These are phyloP conservation scores for Lobulomyces angularis DNA, from an alignment of 192 early-diverging fungal species.

Conservation along the genomic window DNA sequence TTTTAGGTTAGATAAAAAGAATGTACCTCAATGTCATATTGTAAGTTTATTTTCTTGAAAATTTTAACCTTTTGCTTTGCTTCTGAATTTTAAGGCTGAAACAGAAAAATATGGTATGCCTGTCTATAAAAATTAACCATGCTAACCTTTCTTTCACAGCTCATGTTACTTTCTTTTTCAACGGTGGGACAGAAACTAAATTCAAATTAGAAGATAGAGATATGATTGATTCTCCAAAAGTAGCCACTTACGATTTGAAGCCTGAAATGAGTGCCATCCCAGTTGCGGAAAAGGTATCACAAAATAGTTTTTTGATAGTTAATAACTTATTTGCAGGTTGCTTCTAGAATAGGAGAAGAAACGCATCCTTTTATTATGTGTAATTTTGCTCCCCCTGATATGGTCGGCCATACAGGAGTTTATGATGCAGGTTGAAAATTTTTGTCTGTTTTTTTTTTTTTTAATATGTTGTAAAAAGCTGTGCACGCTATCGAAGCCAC, in stretches of 20 bases:
- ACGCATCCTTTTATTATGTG: slow-evolving; percentile 94
- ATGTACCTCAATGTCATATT: slow-evolving; percentile 85
- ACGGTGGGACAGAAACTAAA: slow-evolving; percentile 91
- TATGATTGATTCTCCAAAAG: slow-evolving; percentile 82
- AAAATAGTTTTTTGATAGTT: slow-evolving; percentile 1
- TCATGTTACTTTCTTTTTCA: slow-evolving; percentile 99
- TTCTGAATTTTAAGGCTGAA: too few species aligned
- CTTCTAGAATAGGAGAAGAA: slow-evolving; percentile 57
- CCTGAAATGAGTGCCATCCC: slow-evolving; percentile 87
- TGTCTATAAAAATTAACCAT: too few species aligned
- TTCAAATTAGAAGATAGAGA: slow-evolving; percentile 79
- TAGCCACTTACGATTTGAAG: slow-evolving; percentile 94
- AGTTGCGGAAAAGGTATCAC: slow-evolving; percentile 65
- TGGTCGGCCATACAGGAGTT: slow-evolving; percentile 54
- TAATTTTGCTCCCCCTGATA: slow-evolving; percentile 98
- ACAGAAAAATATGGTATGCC: slow-evolving; percentile 99
- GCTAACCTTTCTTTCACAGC: too few species aligned
- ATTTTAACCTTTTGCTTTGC: too few species aligned
- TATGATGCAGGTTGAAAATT: not conserved
- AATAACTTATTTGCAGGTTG: slow-evolving; percentile 26
- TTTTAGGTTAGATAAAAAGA: slow-evolving; percentile 73
- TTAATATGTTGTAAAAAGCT: slow-evolving; percentile 69
- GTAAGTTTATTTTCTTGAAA: too few species aligned
- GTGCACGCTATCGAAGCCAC: slow-evolving; percentile 85
- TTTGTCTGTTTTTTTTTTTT: slow-evolving; percentile 4